These are phyloP conservation scores for Penium margaritaceum DNA, from an alignment of 139 green algal species.

Conservation along the genomic window DNA sequence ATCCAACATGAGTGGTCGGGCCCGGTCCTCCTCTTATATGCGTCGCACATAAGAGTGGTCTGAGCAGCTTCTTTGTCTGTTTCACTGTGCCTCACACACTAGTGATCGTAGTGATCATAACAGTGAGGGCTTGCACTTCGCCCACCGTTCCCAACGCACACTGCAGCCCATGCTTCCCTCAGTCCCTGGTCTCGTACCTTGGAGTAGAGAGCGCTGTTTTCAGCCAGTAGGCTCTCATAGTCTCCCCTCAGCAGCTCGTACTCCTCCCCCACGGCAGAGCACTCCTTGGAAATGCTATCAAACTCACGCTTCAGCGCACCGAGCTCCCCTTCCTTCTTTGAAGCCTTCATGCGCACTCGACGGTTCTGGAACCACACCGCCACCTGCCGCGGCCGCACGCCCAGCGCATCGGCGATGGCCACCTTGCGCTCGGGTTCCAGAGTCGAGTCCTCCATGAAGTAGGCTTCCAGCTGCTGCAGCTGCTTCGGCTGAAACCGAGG, in stretches of 20 bases:
- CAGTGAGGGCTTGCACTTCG: no score
- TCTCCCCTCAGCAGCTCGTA: constrained; percentile 5
- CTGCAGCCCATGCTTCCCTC: no score
- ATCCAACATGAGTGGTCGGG: no score
- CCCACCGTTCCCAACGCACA: no score
- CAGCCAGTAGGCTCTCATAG: constrained; percentile 3
- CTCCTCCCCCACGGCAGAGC: constrained; percentile 17
- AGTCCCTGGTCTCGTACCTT: no score
- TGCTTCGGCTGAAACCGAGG: constrained; percentile 5
- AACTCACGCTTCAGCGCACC: constrained; percentile 24
- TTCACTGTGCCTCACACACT: no score
- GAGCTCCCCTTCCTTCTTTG: constrained; percentile 33
- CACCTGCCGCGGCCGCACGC: constrained; percentile 29
- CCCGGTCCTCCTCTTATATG: no score
- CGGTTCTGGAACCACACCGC: constrained; percentile 42
- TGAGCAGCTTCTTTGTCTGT: no score
- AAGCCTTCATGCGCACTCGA: constrained; percentile 17
- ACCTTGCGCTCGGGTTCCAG: constrained; percentile 23
- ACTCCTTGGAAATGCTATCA: constrained; percentile 1
- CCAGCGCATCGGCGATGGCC: constrained; percentile 4
- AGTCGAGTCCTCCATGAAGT: constrained; percentile 14
- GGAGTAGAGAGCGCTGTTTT: neutral
- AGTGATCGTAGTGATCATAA: no score
- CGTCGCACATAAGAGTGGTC: no score
- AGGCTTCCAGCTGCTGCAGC: constrained; percentile 1